Conservation (phyloP, 2,329 filamentous ascomycete genomes). For the Fusarium mundagurra region DNA sequence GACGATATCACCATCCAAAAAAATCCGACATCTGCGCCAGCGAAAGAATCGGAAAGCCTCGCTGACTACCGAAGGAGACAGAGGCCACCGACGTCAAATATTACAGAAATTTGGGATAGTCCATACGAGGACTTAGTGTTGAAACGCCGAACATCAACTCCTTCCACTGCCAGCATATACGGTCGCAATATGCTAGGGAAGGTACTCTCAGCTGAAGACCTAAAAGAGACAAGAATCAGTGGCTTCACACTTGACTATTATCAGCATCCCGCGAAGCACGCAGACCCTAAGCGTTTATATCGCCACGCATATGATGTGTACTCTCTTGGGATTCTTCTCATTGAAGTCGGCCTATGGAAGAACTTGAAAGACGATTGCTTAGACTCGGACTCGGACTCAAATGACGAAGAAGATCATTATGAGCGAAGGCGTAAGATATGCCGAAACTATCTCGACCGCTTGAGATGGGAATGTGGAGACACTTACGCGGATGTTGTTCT, state of each 20-base stretch:
- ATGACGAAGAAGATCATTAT: background rate
- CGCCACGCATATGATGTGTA: background rate
- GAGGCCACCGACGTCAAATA: no score
- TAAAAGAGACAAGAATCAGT: background rate
- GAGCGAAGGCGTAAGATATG: background rate
- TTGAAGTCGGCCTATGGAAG: background rate
- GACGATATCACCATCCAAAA: background rate
- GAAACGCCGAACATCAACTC: rapidly evolving
- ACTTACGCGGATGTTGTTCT: background rate
- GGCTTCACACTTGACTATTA: background rate
- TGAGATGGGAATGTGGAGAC: background rate
- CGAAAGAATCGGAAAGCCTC: background rate
- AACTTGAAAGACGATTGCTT: background rate
- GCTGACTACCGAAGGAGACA: no score
- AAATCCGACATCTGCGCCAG: no score
- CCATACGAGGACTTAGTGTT: rapidly evolving
- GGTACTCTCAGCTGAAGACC: rapidly evolving
- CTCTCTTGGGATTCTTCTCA: background rate
- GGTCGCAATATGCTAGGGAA: background rate
- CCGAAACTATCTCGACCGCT: background rate
- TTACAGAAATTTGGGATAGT: background rate
- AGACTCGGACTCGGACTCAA: background rate
- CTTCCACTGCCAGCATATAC: background rate
- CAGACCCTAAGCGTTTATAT: background rate
- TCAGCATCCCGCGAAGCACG: background rate